Evolutionary conservation across 2,329 filamentous ascomycete species (phyloP), one percentile per base, ranked within the genome.

Genomic region (Xylaria digitata): DNA sequence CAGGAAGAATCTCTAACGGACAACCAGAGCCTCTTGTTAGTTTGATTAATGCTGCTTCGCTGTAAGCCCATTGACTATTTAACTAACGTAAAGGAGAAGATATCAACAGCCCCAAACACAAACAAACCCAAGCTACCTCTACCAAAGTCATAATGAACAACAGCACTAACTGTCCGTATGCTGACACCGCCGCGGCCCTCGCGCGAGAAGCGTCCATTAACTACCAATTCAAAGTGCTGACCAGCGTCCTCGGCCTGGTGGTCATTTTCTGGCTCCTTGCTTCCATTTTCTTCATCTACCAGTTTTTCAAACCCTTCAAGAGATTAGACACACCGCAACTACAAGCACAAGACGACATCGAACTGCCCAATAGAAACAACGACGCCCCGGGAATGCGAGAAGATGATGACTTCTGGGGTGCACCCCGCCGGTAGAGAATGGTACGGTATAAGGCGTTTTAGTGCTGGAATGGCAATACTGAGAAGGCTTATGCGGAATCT

Each of bases 271-370:
- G 69, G 61, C 3, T 67, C 9, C 1, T 62, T 3, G 13, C 62
- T 6, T 40, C 52, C 15, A n/a, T 46, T 4, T 67, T 72, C 58
- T 67, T 72, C 62, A n/a, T 68, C 55, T 65, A 61, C 17, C 48
- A 68, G 21, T 67, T 69, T 49, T 63, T 30, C 37, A 58, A 46
- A 11, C 65, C 71, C 11, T 42, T 56, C 43, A n/a, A 7, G n/a
- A 17, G 32, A 9, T 8, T 13, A 6, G 6, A 23, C 8, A 9
- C 40, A 43, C 11, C 57, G 8, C 17, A 13, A 50, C 46, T 2
- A 15, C 37, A 15, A 13, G 13, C 9, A 15, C 2, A 45, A 9
- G 72, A 69, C 1, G 45, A 34, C 15, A 59, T 62, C 46, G 68
- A 70, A 40, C 55, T 66, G 1, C 4, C 42, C 13, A 40, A 48